These are phyloP conservation scores for Phytophthora agathidicida DNA, from an alignment of 352 stramenopile genomes.

Conservation along the genomic window DNA sequence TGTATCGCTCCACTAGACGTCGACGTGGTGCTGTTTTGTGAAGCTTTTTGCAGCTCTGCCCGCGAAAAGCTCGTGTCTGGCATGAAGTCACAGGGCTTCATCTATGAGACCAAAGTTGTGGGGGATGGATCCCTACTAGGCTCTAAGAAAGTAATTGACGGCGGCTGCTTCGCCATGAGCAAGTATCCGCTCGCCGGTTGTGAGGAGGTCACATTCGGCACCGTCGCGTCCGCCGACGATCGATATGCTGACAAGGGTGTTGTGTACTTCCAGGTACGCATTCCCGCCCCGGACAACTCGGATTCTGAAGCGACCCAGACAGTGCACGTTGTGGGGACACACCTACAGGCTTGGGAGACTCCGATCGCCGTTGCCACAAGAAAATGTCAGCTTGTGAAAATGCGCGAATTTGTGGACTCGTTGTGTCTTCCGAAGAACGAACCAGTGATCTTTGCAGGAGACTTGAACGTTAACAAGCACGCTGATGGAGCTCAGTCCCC, in stretches of 20 bases:
- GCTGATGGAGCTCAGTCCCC: slow-evolving; percentile 18
- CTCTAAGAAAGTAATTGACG: slow-evolving; percentile 68
- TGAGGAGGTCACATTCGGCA: slow-evolving; percentile 67
- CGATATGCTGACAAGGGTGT: slow-evolving; percentile 70
- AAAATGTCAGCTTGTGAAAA: slow-evolving; percentile 44
- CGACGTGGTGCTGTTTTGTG: slow-evolving; percentile 77
- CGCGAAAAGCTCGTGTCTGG: slow-evolving; percentile 55
- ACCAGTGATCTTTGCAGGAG: slow-evolving; percentile 57
- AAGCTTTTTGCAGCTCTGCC: slow-evolving; percentile 59
- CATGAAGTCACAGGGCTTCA: slow-evolving; percentile 70
- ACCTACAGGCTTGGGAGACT: slow-evolving; percentile 74
- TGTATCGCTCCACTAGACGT: slow-evolving; percentile 44
- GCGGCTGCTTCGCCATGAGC: slow-evolving; percentile 75
- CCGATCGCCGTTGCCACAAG: slow-evolving; percentile 44
- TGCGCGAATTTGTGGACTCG: slow-evolving; percentile 58
- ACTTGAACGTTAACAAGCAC: slow-evolving; percentile 70
- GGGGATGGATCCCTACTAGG: slow-evolving; percentile 52
- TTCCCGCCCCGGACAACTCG: slow-evolving; percentile 12
- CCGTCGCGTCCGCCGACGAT: slow-evolving; percentile 58
- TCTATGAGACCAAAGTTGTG: slow-evolving; percentile 75
- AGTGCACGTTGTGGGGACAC: slow-evolving; percentile 69
- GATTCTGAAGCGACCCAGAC: slow-evolving; percentile 26
- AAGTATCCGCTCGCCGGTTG: slow-evolving; percentile 60
- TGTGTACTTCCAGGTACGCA: slow-evolving; percentile 60
- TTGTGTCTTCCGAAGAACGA: slow-evolving; percentile 52